These are phyloP conservation scores for Populus hybrid DNA, from an alignment of 441 rosid species.

Conservation along the genomic window DNA sequence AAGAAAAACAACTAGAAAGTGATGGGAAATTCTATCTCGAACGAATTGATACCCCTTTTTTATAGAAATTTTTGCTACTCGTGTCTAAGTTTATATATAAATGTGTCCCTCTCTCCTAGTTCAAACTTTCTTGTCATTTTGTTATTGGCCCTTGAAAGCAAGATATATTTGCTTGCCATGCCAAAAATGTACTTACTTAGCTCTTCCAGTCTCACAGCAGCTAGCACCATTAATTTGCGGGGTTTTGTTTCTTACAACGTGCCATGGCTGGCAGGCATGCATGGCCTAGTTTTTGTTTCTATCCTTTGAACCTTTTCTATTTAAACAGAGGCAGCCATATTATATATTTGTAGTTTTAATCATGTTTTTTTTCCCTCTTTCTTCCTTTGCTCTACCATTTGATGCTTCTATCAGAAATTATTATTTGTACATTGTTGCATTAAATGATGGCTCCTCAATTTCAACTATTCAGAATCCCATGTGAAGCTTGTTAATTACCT, in stretches of 20 bases:
- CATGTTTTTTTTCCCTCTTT: not conserved
- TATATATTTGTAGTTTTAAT: constrained; percentile 15
- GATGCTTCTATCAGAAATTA: not conserved
- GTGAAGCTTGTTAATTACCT: not conserved
- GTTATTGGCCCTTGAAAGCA: not conserved
- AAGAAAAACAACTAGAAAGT: no score
- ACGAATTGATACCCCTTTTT: not conserved
- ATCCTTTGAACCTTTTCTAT: constrained; percentile 23
- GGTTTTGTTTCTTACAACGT: constrained; percentile 33
- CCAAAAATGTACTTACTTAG: constrained; percentile 25
- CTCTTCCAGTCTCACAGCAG: constrained; percentile 21
- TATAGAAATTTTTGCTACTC: constrained; percentile 2
- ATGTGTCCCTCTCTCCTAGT: not conserved
- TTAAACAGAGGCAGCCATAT: constrained; percentile 15
- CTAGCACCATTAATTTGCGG: constrained; percentile 34
- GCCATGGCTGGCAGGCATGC: constrained; percentile 26
- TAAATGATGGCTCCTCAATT: not conserved
- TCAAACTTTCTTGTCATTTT: not conserved
- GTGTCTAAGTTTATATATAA: not conserved
- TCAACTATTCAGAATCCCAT: not conserved
- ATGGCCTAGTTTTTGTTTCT: constrained; percentile 23
- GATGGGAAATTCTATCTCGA: not conserved
- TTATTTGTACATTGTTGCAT: not conserved
- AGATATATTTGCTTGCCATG: constrained; percentile 2
- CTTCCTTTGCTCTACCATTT: not conserved